Base-by-base conservation (phyloP, 2,329 filamentous ascomycete genomes). In the Trichoderma hamatum region DNA sequence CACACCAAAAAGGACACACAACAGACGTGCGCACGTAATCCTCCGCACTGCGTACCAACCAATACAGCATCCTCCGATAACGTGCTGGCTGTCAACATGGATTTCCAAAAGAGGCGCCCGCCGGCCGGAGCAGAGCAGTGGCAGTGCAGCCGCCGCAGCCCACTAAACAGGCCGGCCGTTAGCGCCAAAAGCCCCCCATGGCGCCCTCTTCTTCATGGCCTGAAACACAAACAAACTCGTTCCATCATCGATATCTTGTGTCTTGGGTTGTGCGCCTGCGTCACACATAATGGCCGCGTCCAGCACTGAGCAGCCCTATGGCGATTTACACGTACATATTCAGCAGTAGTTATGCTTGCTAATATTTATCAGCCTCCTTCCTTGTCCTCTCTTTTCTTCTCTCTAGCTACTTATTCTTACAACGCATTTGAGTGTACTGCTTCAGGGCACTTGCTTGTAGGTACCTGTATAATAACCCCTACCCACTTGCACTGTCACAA, bases 151-250 rank as follows among this genome's bases (percentile, higher is more conserved):
- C 56, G 63, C 63, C 56, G 63, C 43, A 34, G 39, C 36, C 51
- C 52, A 46, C 26, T 39, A 49, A 21, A 49, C 28, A 30, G 28
- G 54, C 54, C 26, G 54, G 26, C 54, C 28, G 26, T 36, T 60
- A 16, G 32, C 36, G 56, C 56, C 56, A 36, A 16, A 43, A 49
- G 16, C 46, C 21, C 10, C 43, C 43, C 46, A 49, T 49, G 46
- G 21, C 24, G 24, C 39, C 39, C 39, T 43, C 39, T 43, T 43
- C 19, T 26, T 28, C 13, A 32, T 19, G 39, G 46, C 66, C 66
- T 68, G 67, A 69, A 69, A 69, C 67, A 32, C 39, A 9, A n/a
- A n/a, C 59, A 30, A 62, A 69, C 67, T 60, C 59, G 60, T 69
- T 13, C 59, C 26, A 32, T 39, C 34, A 52, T 28, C 30, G 16